These are phyloP conservation scores for Capsicum rhomboideum DNA, from an alignment of 257 asterid species.

Conservation along the genomic window DNA sequence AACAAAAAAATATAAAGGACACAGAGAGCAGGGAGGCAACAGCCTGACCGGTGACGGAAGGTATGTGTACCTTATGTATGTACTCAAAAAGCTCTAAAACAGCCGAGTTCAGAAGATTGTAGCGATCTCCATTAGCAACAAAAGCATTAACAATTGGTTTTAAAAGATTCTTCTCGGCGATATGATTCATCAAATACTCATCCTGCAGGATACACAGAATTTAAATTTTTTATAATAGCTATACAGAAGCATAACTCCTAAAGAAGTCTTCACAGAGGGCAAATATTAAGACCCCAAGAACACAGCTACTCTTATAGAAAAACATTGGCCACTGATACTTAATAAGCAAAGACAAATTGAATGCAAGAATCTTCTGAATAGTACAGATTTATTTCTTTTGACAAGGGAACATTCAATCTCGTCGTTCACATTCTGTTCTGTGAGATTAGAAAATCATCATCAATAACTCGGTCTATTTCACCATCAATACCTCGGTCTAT, in stretches of 20 bases:
- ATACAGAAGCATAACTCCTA: not conserved
- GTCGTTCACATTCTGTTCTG: not conserved
- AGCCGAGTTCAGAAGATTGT: constrained; percentile 91
- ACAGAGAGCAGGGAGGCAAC: not conserved
- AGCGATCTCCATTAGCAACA: constrained; percentile 82
- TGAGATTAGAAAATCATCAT: not conserved
- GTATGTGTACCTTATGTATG: constrained; percentile 54
- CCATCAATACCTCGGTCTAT: not conserved
- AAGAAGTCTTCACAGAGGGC: not conserved
- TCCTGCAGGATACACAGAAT: constrained; percentile 51
- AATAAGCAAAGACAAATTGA: not conserved
- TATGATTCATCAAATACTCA: constrained; percentile 78
- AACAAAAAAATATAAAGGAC: not conserved
- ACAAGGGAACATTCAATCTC: not conserved
- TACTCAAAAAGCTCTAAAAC: constrained; percentile 83
- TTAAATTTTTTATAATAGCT: not conserved
- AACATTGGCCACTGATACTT: not conserved
- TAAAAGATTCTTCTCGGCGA: constrained; percentile 68
- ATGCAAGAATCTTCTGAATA: not conserved
- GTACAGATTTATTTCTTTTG: not conserved
- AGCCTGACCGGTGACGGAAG: constrained; percentile 3
- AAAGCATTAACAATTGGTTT: constrained; percentile 80
- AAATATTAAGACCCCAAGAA: not conserved
- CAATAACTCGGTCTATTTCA: not conserved
- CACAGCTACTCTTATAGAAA: not conserved